Conservation (phyloP, 2,329 filamentous ascomycete genomes). For the Lithohypha guttulata region DNA sequence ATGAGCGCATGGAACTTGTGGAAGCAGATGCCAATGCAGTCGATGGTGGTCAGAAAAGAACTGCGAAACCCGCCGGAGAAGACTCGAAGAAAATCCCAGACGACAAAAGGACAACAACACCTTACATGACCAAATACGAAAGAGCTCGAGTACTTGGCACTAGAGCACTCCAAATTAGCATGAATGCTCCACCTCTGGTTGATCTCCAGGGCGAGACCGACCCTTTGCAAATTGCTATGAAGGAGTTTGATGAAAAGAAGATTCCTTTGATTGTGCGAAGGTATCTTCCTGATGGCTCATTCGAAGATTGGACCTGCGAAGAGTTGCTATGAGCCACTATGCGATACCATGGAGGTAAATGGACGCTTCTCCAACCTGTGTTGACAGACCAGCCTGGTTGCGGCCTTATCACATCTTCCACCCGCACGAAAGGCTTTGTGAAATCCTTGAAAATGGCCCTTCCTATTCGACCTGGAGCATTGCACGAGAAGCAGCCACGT, state of each 20-base stretch:
- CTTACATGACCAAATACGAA: conserved; percentile 99
- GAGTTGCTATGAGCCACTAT: conserved; percentile 69
- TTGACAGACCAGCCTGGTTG: no score
- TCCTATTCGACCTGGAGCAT: no score
- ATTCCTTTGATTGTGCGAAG: conserved; percentile 89
- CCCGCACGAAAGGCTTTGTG: no score
- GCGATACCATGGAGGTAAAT: no score
- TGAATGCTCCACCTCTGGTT: conserved; percentile 94
- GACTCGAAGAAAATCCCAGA: conserved; percentile 81
- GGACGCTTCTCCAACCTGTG: no score
- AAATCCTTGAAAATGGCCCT: no score
- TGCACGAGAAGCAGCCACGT: no score
- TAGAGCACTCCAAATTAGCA: conserved; percentile 90
- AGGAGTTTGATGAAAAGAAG: conserved; percentile 97
- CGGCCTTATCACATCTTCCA: no score
- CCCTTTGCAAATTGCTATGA: conserved; percentile 92
- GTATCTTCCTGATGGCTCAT: conserved; percentile 96
- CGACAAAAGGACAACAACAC: conserved; percentile 80
- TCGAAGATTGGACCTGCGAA: conserved; percentile 99
- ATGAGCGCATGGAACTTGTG: conserved; percentile 37
- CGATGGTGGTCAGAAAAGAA: conserved; percentile 31
- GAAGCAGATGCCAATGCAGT: conserved; percentile 42
- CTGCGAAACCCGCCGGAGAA: conserved; percentile 45
- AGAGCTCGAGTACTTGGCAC: conserved; percentile 86
- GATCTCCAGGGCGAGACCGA: conserved; percentile 97